Percentiles rank a stretch among this genome's conserved stretches.
These are phyloP conservation scores for Eucalyptus polybractea DNA, from an alignment of 345 rosid species.

Conservation along the genomic window DNA sequence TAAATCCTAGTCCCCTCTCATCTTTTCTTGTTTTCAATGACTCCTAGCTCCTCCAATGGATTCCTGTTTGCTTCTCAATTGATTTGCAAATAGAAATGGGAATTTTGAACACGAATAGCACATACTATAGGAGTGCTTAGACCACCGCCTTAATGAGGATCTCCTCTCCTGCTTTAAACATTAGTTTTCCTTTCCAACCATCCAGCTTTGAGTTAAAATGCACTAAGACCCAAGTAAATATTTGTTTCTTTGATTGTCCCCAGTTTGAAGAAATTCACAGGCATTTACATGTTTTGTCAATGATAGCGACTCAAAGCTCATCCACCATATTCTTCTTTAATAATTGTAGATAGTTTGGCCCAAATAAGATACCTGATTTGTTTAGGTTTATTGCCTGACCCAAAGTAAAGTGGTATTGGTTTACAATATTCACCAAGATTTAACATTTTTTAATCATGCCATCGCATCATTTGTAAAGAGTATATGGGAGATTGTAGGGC, in stretches of 20 bases:
- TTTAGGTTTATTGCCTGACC: neutral
- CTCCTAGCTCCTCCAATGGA: neutral
- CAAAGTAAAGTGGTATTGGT: too few relatives aligned
- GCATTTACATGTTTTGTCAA: neutral
- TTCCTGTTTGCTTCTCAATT: neutral
- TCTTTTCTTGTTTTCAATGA: neutral
- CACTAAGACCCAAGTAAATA: neutral
- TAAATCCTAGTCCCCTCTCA: neutral
- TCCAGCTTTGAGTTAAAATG: neutral
- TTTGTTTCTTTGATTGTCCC: neutral
- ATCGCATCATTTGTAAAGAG: neutral
- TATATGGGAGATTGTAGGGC: neutral
- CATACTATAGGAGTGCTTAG: neutral
- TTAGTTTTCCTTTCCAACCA: too few relatives aligned
- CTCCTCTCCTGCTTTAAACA: neutral
- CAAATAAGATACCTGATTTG: fast-evolving
- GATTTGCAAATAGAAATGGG: neutral
- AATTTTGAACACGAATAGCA: too few relatives aligned
- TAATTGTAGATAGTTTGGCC: neutral
- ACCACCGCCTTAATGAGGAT: neutral
- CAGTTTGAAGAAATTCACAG: fast-evolving
- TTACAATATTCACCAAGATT: too few relatives aligned
- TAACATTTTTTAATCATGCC: neutral
- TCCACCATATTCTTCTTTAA: neutral
- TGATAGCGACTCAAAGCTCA: neutral